These are phyloP conservation scores for Lichtheimia ornata DNA, from an alignment of 371 early-diverging fungal genomes.

Conservation along the genomic window DNA sequence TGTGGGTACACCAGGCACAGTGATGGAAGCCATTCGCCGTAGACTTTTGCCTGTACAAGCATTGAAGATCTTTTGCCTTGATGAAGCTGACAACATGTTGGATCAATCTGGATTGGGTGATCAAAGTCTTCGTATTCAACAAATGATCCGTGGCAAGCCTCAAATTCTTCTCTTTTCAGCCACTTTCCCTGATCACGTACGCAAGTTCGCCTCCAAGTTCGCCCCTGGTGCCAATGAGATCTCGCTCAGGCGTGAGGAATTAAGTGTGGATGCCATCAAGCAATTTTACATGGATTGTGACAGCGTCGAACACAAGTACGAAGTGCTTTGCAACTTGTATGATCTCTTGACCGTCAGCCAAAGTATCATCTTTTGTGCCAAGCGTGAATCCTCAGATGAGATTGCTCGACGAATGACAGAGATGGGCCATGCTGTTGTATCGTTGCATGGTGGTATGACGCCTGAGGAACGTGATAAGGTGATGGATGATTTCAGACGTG, in stretches of 20 bases:
- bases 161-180: slow-evolving; percentile 97
- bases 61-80: slow-evolving; percentile 83
- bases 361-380: slow-evolving; percentile 94
- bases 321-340: slow-evolving; percentile 85
- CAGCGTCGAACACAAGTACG: slow-evolving; percentile 77
- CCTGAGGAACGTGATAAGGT: slow-evolving; percentile 86
- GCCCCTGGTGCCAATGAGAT: slow-evolving; percentile 88
- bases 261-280: slow-evolving; percentile 94
- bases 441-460: slow-evolving; percentile 89
- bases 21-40: slow-evolving; percentile 70
- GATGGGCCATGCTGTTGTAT: slow-evolving; percentile 84
- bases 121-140: slow-evolving; percentile 81
- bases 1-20: slow-evolving; percentile 97
- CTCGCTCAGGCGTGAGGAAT: slow-evolving; percentile 82
- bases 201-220: slow-evolving; percentile 75
- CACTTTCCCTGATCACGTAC: slow-evolving; percentile 88
- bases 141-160: slow-evolving; percentile 62
- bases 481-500: slow-evolving; percentile 93
- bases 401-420: slow-evolving; percentile 75
- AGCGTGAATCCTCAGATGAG: slow-evolving; percentile 83
- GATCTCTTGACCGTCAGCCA: slow-evolving; percentile 93
- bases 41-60: slow-evolving; percentile 55
- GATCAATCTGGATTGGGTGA: slow-evolving; percentile 88
- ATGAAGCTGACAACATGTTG: slow-evolving; percentile 96
- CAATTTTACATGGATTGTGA: slow-evolving; percentile 97